phyloP scores from a whole-genome alignment of 495 filamentous ascomycete genomes.

The Chaetomium tenue region DNA sequence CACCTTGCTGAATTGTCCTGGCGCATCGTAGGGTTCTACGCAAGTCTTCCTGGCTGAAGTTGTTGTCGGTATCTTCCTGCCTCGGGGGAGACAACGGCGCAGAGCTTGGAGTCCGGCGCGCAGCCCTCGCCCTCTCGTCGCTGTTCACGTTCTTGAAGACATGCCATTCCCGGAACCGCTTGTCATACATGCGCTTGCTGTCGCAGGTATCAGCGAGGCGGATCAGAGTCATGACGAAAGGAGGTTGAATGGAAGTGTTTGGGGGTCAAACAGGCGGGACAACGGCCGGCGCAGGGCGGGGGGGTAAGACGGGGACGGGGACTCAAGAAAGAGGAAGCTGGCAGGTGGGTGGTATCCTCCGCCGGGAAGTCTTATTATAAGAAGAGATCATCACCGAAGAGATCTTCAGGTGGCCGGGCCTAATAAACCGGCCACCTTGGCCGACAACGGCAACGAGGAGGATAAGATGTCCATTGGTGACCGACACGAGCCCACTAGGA shows the following conservation, averaged over 20 bases:
- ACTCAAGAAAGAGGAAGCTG: not conserved
- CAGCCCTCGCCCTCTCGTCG: constrained; percentile 26
- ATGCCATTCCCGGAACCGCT: constrained; percentile 38
- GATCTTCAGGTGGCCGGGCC: not conserved
- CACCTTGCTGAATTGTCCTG: constrained; percentile 25
- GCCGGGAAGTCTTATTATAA: too few species aligned
- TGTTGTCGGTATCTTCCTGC: constrained; percentile 15
- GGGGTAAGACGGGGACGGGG: not conserved
- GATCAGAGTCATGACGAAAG: constrained; percentile 30
- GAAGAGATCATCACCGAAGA: not conserved
- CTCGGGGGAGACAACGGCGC: constrained; percentile 7
- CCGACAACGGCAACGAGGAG: not conserved
- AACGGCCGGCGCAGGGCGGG: not conserved
- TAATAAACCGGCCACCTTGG: not conserved
- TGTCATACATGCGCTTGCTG: constrained; percentile 42
- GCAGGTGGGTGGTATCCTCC: too few species aligned
- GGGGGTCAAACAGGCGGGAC: not conserved
- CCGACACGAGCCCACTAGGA: not conserved
- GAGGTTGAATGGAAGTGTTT: not conserved
- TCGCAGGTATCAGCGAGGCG: constrained; percentile 29
- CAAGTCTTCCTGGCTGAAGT: constrained; percentile 31
- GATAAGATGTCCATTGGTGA: not conserved
- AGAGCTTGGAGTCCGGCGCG: constrained; percentile 17
- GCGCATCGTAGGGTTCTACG: constrained; percentile 28
- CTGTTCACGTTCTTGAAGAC: constrained; percentile 40